These are phyloP conservation scores for Syzygium oleosum DNA, from an alignment of 345 rosid species.

Conservation along the genomic window DNA sequence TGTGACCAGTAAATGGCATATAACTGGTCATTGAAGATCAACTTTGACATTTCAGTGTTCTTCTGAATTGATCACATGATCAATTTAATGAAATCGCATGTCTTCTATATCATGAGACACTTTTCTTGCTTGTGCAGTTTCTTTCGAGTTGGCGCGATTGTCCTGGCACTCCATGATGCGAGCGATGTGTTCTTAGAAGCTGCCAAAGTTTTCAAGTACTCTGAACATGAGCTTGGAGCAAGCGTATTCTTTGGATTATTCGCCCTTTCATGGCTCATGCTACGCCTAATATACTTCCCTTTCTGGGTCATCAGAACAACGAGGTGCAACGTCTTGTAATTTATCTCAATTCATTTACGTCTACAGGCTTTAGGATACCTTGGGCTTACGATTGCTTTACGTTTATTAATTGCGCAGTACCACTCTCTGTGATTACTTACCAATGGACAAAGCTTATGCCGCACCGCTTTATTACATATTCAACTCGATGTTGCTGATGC, in stretches of 20 bases:
- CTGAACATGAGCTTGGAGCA: slow-evolving; percentile 83
- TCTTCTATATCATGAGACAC: background rate
- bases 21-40: background rate
- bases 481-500: slow-evolving; percentile 80
- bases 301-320: slow-evolving; percentile 74
- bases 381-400: slow-evolving; percentile 2
- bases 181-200: slow-evolving; percentile 90
- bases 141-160: slow-evolving; percentile 78
- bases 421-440: slow-evolving; percentile 33
- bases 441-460: slow-evolving; percentile 31
- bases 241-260: slow-evolving; percentile 82
- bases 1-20: background rate
- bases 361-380: background rate
- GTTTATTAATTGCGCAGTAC: slow-evolving; percentile 24
- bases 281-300: slow-evolving; percentile 83
- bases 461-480: slow-evolving; percentile 55
- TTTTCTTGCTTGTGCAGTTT: slow-evolving; percentile 34
- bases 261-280: slow-evolving; percentile 77
- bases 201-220: slow-evolving; percentile 87
- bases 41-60: background rate
- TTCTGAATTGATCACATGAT: background rate
- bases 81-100: background rate
- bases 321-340: slow-evolving; percentile 36
- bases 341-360: background rate
- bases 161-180: slow-evolving; percentile 90